Conservation (phyloP, 441 rosid genomes). For the Jatropha podagrica region DNA sequence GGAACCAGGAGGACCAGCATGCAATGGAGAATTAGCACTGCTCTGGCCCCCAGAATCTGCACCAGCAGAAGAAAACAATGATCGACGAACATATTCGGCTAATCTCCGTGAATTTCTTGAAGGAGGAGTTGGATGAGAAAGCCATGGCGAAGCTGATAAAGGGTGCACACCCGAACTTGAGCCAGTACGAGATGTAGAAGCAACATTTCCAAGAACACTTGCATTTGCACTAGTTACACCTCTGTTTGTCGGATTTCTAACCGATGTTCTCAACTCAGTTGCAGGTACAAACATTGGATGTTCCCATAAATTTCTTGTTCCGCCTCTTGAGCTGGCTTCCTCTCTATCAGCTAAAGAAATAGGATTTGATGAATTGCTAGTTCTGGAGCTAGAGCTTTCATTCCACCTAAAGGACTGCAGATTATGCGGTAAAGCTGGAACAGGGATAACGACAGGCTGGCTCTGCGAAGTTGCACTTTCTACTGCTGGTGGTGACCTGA, state of each 20-base stretch:
- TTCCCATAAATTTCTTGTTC: conserved; percentile 41
- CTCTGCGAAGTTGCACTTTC: conserved; percentile 39
- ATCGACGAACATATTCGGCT: conserved; percentile 73
- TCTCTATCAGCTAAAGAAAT: conserved; percentile 42
- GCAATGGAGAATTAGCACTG: conserved; percentile 37
- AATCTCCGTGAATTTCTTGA: conserved; percentile 55
- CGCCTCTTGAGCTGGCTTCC: conserved; percentile 45
- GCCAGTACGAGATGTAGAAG: conserved; percentile 52
- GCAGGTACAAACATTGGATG: conserved; percentile 52
- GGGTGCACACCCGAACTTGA: conserved; percentile 53
- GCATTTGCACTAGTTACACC: conserved; percentile 28
- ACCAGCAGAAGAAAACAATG: conserved; percentile 54
- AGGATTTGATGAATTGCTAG: conserved; percentile 43
- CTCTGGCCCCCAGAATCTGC: conserved; percentile 51
- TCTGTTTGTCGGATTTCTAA: conserved; percentile 39
- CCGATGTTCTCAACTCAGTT: conserved; percentile 45
- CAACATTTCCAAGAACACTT: conserved; percentile 47
- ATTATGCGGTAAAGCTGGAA: conserved; percentile 51
- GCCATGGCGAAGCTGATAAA: conserved; percentile 47
- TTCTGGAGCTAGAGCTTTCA: conserved; percentile 48
- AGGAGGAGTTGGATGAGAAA: conserved; percentile 49
- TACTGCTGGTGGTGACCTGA: conserved; percentile 42
- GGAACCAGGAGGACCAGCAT: conserved; percentile 42
- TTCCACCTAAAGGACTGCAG: conserved; percentile 60
- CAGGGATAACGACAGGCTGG: conserved; percentile 45